Conservation (phyloP, 768 basidiomycete genomes). For the Hericium erinaceus region DNA sequence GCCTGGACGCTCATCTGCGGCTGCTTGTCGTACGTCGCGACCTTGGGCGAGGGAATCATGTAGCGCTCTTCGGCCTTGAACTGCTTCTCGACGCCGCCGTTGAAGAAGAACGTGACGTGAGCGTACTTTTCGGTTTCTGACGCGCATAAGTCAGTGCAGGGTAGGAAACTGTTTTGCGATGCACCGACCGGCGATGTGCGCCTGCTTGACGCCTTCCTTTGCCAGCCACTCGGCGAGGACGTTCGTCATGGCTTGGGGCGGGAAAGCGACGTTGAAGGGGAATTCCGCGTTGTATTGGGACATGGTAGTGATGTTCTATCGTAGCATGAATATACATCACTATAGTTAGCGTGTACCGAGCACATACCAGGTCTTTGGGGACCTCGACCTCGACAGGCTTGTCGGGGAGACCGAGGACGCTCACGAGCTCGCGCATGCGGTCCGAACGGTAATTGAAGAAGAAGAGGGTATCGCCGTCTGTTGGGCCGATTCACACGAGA, state of each 20-base stretch:
- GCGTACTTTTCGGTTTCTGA: slow-evolving; percentile 96
- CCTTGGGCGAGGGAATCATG: slow-evolving; percentile 89
- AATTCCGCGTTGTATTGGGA: slow-evolving; percentile 87
- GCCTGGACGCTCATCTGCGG: slow-evolving; percentile 85
- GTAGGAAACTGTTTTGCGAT: neutral
- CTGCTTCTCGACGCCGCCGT: slow-evolving; percentile 91
- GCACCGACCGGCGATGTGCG: slow-evolving; percentile 70
- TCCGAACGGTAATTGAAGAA: slow-evolving; percentile 98
- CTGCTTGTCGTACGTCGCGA: slow-evolving; percentile 87
- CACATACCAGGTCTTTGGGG: slow-evolving; percentile 68
- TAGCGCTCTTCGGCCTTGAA: slow-evolving; percentile 74
- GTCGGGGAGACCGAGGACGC: slow-evolving; percentile 71
- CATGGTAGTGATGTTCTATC: slow-evolving; percentile 85
- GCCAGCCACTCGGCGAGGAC: slow-evolving; percentile 89
- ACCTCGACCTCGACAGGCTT: slow-evolving; percentile 79
- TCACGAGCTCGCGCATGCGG: slow-evolving; percentile 86
- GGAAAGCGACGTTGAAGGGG: slow-evolving; percentile 85
- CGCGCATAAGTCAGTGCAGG: neutral
- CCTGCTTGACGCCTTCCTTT: slow-evolving; percentile 72
- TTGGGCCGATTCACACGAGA: neutral
- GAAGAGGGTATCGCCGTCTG: slow-evolving; percentile 85
- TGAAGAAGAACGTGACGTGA: slow-evolving; percentile 98
- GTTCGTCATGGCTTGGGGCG: slow-evolving; percentile 90
- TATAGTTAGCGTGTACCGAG: neutral
- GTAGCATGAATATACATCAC: neutral